These are phyloP conservation scores for Calycina herbarum DNA, from an alignment of 2,329 filamentous ascomycete species.

Conservation along the genomic window DNA sequence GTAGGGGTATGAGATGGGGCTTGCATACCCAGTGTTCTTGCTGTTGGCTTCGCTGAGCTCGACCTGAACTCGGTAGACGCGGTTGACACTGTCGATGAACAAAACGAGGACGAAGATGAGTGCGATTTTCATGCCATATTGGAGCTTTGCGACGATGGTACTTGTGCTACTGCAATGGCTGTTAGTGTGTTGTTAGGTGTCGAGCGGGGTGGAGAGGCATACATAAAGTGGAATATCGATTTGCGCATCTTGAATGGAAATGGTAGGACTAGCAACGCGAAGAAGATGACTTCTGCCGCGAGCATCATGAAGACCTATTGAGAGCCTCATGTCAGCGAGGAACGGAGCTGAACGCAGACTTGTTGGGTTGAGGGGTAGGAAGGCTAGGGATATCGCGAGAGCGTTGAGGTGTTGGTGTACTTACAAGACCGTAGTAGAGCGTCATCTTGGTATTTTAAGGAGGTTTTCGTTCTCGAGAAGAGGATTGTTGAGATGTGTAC, in stretches of 20 bases:
- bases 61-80: slow-evolving; percentile 93
- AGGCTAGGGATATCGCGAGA: background rate
- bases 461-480: slow-evolving; percentile 15
- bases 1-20: background rate
- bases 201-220: slow-evolving; percentile 60
- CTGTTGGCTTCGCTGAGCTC: slow-evolving; percentile 77
- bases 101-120: slow-evolving; percentile 99
- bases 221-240: slow-evolving; percentile 68
- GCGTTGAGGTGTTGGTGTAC: slow-evolving; percentile 25
- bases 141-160: slow-evolving; percentile 77
- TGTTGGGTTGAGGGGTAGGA: background rate
- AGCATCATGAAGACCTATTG: slow-evolving; percentile 77
- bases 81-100: slow-evolving; percentile 93
- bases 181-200: slow-evolving; percentile 20
- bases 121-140: slow-evolving; percentile 98
- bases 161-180: slow-evolving; percentile 33
- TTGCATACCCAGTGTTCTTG: slow-evolving; percentile 41
- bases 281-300: slow-evolving; percentile 79
- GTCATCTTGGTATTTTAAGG: slow-evolving; percentile 44
- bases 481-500: slow-evolving; percentile 25
- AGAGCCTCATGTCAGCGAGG: slow-evolving; percentile 20
- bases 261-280: slow-evolving; percentile 79
- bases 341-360: background rate
- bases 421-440: slow-evolving; percentile 52
- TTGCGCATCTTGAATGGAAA: slow-evolving; percentile 70